Conservation (phyloP, 2,329 filamentous ascomycete genomes). For the Claviceps maximensis region DNA sequence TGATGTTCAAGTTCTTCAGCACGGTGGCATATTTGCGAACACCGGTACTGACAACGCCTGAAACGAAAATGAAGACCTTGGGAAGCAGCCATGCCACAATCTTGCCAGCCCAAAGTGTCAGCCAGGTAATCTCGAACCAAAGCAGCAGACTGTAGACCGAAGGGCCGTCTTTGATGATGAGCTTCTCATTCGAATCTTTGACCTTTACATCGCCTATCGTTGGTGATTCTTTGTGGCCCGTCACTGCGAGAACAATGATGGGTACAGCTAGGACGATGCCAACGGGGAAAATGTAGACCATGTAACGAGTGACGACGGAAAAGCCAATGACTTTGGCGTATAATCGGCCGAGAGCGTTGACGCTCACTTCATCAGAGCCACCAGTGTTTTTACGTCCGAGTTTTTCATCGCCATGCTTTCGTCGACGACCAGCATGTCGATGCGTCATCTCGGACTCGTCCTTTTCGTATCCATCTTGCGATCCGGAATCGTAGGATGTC, state of each 20-base stretch:
- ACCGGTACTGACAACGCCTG: conserved; percentile 54
- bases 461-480: conserved; percentile 31
- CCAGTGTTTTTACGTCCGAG: conserved; percentile 30
- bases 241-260: conserved; percentile 40
- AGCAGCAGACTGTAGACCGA: conserved; percentile 49
- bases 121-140: conserved; percentile 58
- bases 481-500: conserved; percentile 20
- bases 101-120: conserved; percentile 54
- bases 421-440: conserved; percentile 31
- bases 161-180: conserved; percentile 21
- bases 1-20: conserved; percentile 49
- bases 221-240: conserved; percentile 25
- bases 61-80: conserved; percentile 52
- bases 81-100: conserved; percentile 48
- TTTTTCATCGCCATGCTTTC: conserved; percentile 27
- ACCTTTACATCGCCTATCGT: conserved; percentile 20
- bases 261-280: conserved; percentile 48
- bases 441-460: conserved; percentile 20
- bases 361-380: conserved; percentile 35
- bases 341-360: conserved; percentile 53
- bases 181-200: conserved; percentile 8
- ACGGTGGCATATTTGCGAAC: conserved; percentile 59
- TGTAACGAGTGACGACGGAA: conserved; percentile 50
- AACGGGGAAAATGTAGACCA: conserved; percentile 54
- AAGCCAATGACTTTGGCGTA: conserved; percentile 52